These are phyloP conservation scores for Pseudozyma sp. DNA, from an alignment of 1,284 basidiomycete species.

Conservation along the genomic window DNA sequence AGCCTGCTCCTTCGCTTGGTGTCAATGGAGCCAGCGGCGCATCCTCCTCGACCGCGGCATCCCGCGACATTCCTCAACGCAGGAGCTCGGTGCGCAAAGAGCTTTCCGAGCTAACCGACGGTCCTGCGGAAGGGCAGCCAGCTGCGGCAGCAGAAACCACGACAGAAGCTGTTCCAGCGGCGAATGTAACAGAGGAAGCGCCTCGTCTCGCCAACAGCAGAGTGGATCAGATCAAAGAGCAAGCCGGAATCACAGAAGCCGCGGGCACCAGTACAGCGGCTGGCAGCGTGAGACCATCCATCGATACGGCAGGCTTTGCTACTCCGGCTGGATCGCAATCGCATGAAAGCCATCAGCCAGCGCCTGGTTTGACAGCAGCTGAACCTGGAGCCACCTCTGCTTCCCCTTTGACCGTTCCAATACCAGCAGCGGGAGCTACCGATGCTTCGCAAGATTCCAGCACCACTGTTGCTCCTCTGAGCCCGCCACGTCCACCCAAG, in stretches of 20 bases:
- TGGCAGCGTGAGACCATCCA: slow-evolving; percentile 23
- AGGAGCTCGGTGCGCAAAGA: slow-evolving; percentile 41
- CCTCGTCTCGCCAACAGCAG: slow-evolving; percentile 19
- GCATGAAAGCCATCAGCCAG: slow-evolving; percentile 7
- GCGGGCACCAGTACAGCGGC: slow-evolving; percentile 6
- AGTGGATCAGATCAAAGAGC: slow-evolving; percentile 41
- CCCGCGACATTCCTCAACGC: slow-evolving; percentile 42
- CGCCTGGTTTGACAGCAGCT: neutral
- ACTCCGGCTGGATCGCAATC: slow-evolving; percentile 25
- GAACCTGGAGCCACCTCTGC: slow-evolving; percentile 5
- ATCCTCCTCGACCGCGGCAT: slow-evolving; percentile 1
- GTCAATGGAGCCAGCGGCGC: slow-evolving; percentile 4
- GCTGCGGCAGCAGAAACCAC: neutral
- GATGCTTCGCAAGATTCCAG: slow-evolving; percentile 18
- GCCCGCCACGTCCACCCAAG: slow-evolving; percentile 43
- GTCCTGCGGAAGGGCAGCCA: neutral
- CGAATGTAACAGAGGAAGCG: neutral
- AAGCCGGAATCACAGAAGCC: slow-evolving; percentile 5
- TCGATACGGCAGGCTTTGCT: slow-evolving; percentile 28
- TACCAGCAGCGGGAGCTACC: neutral
- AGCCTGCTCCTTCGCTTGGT: slow-evolving; percentile 14
- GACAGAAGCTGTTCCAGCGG: neutral
- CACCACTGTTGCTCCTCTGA: slow-evolving; percentile 6
- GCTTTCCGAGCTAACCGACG: slow-evolving; percentile 8
- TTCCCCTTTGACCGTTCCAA: slow-evolving; percentile 1